Conservation (phyloP, 176 grass and related monocot species). For the Saccharum officinarum region DNA sequence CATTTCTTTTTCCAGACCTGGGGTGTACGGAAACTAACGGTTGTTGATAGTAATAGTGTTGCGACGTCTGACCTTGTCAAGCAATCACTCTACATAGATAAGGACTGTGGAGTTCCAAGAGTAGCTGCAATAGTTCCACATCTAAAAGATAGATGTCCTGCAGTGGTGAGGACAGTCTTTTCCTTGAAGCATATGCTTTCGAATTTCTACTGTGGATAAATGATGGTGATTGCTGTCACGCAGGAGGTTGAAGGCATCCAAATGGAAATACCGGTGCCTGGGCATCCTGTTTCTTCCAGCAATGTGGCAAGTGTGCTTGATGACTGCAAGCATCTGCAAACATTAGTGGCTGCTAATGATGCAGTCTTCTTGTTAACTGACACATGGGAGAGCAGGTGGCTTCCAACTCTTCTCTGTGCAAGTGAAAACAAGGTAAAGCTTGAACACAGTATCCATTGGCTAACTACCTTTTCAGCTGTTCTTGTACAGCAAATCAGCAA, state of each 20-base stretch:
- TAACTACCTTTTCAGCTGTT: constrained; percentile 13
- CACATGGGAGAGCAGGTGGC: constrained; percentile 86
- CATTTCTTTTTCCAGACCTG: constrained; percentile 65
- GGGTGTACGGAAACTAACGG: constrained; percentile 84
- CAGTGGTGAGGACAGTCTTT: constrained; percentile 47
- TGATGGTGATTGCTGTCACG: constrained; percentile 24
- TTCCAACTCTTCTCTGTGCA: constrained; percentile 87
- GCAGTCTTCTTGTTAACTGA: constrained; percentile 86
- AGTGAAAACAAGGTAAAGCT: constrained; percentile 77
- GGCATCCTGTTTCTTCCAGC: constrained; percentile 55
- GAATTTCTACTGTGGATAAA: constrained; percentile 15
- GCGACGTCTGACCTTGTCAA: constrained; percentile 72
- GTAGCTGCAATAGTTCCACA: constrained; percentile 65
- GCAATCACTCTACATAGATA: constrained; percentile 83
- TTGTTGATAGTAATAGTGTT: constrained; percentile 68
- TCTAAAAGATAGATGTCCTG: constrained; percentile 80
- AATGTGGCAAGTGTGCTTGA: constrained; percentile 60
- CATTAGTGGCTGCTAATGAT: constrained; percentile 77
- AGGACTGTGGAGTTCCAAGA: constrained; percentile 82
- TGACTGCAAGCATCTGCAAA: constrained; percentile 59
- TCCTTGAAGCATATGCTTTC: neutral
- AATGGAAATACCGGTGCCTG: constrained; percentile 77
- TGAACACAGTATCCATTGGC: neutral
- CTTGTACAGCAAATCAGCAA: neutral
- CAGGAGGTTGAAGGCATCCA: constrained; percentile 80